Evolutionary conservation across 805 yeast species (phyloP), one percentile per base, ranked within the genome.

Genomic region (Cyberlindnera mycetangii): DNA sequence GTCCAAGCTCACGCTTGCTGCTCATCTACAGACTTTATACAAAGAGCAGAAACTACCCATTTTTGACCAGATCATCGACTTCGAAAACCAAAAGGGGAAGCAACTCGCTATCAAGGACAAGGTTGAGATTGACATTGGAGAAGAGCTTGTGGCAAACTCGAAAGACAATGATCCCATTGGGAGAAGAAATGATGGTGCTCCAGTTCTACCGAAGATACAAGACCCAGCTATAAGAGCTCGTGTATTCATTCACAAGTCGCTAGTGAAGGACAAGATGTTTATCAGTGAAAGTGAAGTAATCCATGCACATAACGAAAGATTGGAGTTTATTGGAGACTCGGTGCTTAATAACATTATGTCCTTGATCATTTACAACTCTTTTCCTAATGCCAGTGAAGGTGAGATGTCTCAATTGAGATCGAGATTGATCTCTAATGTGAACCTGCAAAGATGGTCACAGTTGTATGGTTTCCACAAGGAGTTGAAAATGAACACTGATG

Each of bases 301-400:
- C 20, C 68, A 72, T 41, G 68, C 81, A 2, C 90, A 88, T 55
- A 87, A 92, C 61, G 97, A 90, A 69, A 72, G 97, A 39, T 69
- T 89, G 18, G 98, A 92, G 67, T 92, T 89, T 59, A 68, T 88
- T 35, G 98, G 98, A 14, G 98, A 92, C 66, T 81, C 97, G 1
- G 76, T 89, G 17, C 67, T 92, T 47, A 85, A 87, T 58, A 76
- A 75, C 42, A 69, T 83, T n/a, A 80, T 85, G 42, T 83, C 97
- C 0, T 68, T 76, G 46, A 72, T 90, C 33, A 70, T 88, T 15
- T 89, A 74, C 55, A 71, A 76, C 21, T 64, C 74, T 44, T 85
- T 83, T 54, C 93, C 95, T 0, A 66, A 72, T 35, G 83, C 81
- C 35, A 69, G 79, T 19, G 98, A 93, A 70, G 98, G 98, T 30